Conservation (phyloP, 257 asterid genomes). For the Nicotiana obtusifolia region DNA sequence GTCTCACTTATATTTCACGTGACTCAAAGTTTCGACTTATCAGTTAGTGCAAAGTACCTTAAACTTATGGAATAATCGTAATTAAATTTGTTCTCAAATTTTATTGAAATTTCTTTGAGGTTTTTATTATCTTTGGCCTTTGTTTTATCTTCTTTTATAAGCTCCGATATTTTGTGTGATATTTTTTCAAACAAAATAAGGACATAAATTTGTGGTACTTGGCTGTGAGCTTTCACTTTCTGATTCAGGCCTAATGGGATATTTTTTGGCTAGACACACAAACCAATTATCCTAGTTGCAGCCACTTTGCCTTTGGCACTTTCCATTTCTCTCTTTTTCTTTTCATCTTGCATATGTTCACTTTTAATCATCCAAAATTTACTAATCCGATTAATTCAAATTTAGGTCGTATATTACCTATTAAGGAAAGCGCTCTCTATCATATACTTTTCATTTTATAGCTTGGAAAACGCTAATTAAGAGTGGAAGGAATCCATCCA, state of each 20-base stretch:
- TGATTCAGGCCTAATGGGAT: background rate
- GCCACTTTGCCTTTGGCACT: background rate
- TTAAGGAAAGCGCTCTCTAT: too few relatives aligned
- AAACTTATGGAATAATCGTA: too few relatives aligned
- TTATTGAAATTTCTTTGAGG: background rate
- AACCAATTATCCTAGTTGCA: background rate
- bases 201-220: background rate
- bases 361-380: too few relatives aligned
- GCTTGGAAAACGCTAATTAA: too few relatives aligned
- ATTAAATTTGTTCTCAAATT: background rate
- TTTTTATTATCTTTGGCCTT: background rate
- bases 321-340: background rate
- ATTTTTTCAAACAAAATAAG: background rate
- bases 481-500: too few relatives aligned
- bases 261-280: background rate
- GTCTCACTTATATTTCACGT: background rate
- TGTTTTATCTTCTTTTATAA: background rate
- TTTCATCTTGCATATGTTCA: background rate
- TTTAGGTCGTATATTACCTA: too few relatives aligned
- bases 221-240: background rate
- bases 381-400: too few relatives aligned
- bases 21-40: background rate
- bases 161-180: background rate
- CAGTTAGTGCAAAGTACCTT: background rate
- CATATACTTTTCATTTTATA: too few relatives aligned